Percentiles rank a stretch among this genome's conserved stretches.
phyloP scores from a whole-genome alignment of 192 early-diverging fungal species.

The Umbelopsis sp. region DNA sequence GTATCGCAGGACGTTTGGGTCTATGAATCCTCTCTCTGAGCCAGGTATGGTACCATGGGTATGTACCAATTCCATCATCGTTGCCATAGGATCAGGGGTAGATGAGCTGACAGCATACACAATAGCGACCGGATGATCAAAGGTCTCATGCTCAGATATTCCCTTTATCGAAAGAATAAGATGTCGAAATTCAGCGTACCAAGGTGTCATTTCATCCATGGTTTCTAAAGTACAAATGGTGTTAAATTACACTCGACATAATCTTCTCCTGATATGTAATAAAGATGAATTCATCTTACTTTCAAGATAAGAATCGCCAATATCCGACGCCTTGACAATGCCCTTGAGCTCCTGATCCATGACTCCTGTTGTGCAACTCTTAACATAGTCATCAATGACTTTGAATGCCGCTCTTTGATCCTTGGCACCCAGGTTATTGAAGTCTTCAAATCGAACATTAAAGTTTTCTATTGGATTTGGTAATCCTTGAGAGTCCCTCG shows the following conservation, averaged over 20 bases:
- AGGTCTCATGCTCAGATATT: slow-evolving; percentile 88
- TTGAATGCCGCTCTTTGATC: slow-evolving; percentile 46
- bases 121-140: slow-evolving; percentile 91
- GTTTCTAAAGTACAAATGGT: slow-evolving; percentile 29
- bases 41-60: slow-evolving; percentile 41
- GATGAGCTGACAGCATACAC: slow-evolving; percentile 65
- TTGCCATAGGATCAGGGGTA: slow-evolving; percentile 74
- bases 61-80: slow-evolving; percentile 61
- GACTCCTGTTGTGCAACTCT: slow-evolving; percentile 2
- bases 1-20: slow-evolving; percentile 78
- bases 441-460: slow-evolving; percentile 61
- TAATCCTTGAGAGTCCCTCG: slow-evolving; percentile 65
- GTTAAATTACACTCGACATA: background rate
- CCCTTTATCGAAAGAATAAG: slow-evolving; percentile 61
- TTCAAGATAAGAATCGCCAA: slow-evolving; percentile 50
- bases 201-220: slow-evolving; percentile 70
- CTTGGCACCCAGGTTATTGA: slow-evolving; percentile 56
- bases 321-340: slow-evolving; percentile 30
- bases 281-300: slow-evolving; percentile 34
- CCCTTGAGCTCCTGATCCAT: background rate
- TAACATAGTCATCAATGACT: slow-evolving; percentile 53
- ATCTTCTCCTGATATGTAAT: no score
- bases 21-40: slow-evolving; percentile 68
- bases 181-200: slow-evolving; percentile 81
- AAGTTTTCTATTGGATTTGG: slow-evolving; percentile 63